These are phyloP conservation scores for Syncephalis fuscata DNA, from an alignment of 371 early-diverging fungal species.

Conservation along the genomic window DNA sequence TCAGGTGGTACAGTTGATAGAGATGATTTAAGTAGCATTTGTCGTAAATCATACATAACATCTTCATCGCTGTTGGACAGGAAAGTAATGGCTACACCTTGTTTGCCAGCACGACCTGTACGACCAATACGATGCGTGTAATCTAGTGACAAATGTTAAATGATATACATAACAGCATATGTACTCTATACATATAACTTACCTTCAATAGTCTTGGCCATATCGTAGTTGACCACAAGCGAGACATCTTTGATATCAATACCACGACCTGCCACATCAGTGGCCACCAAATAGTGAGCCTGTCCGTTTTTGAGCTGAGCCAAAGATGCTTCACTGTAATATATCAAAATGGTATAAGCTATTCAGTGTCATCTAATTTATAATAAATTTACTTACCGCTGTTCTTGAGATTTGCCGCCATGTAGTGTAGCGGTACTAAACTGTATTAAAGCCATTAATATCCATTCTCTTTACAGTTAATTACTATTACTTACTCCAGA, in stretches of 20 bases:
- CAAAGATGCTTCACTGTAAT: background rate
- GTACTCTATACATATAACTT: slow-evolving; percentile 8
- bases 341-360: too few relatives aligned
- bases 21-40: slow-evolving; percentile 69
- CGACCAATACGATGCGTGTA: slow-evolving; percentile 97
- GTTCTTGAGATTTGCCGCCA: slow-evolving; percentile 93
- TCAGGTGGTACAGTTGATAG: slow-evolving; percentile 73
- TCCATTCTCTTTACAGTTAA: background rate
- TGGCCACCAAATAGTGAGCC: slow-evolving; percentile 59
- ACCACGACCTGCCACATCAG: slow-evolving; percentile 97
- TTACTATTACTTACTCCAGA: slow-evolving; percentile 29
- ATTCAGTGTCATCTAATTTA: too few relatives aligned
- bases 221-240: slow-evolving; percentile 93
- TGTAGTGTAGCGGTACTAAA: slow-evolving; percentile 65
- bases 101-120: slow-evolving; percentile 93
- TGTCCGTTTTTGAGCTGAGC: background rate
- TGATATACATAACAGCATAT: too few relatives aligned
- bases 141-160: slow-evolving; percentile 23
- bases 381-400: slow-evolving; percentile 27
- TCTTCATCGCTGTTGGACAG: slow-evolving; percentile 66
- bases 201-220: slow-evolving; percentile 92
- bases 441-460: slow-evolving; percentile 12
- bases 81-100: slow-evolving; percentile 91
- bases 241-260: slow-evolving; percentile 96
- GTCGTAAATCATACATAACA: slow-evolving; percentile 79